phyloP scores from a whole-genome alignment of 192 early-diverging fungal genomes.

The Coemansia sp. region DNA sequence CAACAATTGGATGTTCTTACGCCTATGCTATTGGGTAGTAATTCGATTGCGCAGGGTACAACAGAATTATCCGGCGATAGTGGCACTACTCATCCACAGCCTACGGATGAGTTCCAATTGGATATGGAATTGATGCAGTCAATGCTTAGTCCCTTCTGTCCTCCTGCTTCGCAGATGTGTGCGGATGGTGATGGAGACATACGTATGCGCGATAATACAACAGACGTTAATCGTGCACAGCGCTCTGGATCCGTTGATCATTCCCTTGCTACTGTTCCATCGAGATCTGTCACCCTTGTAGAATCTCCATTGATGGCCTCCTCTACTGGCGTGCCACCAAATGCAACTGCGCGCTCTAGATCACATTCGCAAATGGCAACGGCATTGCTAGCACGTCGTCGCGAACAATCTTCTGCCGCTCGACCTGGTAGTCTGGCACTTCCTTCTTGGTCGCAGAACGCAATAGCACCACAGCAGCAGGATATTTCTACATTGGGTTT shows the following conservation, averaged over 20 bases:
- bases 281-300: not conserved
- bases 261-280: conserved; percentile 39
- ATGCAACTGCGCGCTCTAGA: conserved; percentile 6
- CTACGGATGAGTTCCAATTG: conserved; percentile 16
- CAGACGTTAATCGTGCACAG: conserved; percentile 13
- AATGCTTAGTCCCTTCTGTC: conserved; percentile 35
- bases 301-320: conserved; percentile 18
- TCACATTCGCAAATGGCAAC: conserved; percentile 47
- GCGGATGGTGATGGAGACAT: conserved; percentile 16
- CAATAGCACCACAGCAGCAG: conserved; percentile 2
- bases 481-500: conserved; percentile 30
- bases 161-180: conserved; percentile 4
- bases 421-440: conserved; percentile 2
- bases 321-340: conserved; percentile 8
- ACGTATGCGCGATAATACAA: conserved; percentile 14
- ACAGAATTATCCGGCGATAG: not conserved
- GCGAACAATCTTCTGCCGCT: conserved; percentile 18
- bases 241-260: conserved; percentile 43
- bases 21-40: conserved; percentile 8
- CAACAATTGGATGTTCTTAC: conserved; percentile 7
- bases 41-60: not conserved
- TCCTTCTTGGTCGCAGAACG: conserved; percentile 22
- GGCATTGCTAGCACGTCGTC: conserved; percentile 27
- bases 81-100: not conserved
- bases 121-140: conserved; percentile 46